These are phyloP conservation scores for Grigorovia humatica DNA, from an alignment of 805 yeast genomes.

Conservation along the genomic window DNA sequence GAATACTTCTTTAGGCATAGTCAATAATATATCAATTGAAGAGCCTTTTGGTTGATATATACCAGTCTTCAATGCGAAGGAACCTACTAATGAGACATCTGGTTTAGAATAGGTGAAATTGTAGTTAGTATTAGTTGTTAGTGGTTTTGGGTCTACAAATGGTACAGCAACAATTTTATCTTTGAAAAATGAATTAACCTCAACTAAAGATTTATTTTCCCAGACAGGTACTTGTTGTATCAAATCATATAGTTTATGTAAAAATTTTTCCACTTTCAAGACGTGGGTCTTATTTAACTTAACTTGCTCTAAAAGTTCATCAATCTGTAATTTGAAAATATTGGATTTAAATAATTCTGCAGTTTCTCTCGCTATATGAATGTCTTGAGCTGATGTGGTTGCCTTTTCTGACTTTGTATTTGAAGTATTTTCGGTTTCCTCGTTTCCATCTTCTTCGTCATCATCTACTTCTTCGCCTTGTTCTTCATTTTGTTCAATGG, in stretches of 20 bases:
- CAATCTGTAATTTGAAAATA: slow-evolving; percentile 90
- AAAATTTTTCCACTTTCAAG: slow-evolving; percentile 55
- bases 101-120: slow-evolving; percentile 64
- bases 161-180: slow-evolving; percentile 56
- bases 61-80: slow-evolving; percentile 80
- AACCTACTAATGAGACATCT: slow-evolving; percentile 69
- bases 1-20: slow-evolving; percentile 69
- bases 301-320: slow-evolving; percentile 76
- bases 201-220: slow-evolving; percentile 40
- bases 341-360: slow-evolving; percentile 91
- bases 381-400: slow-evolving; percentile 51
- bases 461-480: slow-evolving; percentile 24
- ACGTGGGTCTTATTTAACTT: slow-evolving; percentile 61
- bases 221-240: slow-evolving; percentile 56
- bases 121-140: slow-evolving; percentile 47
- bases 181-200: slow-evolving; percentile 47
- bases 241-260: slow-evolving; percentile 61
- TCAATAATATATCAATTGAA: slow-evolving; percentile 67
- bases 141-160: slow-evolving; percentile 84
- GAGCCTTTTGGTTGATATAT: slow-evolving; percentile 54
- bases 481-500: background rate
- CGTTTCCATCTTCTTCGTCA: slow-evolving; percentile 12
- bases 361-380: slow-evolving; percentile 86
- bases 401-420: slow-evolving; percentile 4
- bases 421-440: slow-evolving; percentile 7